These are phyloP conservation scores for Anthracocystis walkeri DNA, from an alignment of 1,284 basidiomycete genomes.

Conservation along the genomic window DNA sequence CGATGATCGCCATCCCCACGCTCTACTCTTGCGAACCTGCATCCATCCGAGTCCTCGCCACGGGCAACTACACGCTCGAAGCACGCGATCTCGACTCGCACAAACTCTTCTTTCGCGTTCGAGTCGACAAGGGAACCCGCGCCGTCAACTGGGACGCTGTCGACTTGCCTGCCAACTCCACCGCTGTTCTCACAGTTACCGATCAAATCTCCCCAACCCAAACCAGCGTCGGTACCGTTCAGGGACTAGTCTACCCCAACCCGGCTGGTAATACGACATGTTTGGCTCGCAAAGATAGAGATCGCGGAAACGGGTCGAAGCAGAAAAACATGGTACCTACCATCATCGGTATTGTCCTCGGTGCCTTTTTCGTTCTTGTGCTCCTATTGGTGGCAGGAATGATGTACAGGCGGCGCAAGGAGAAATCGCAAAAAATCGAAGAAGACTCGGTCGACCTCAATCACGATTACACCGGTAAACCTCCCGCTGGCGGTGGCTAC, in stretches of 20 bases:
- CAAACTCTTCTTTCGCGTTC: conserved; percentile 34
- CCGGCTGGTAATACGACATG: conserved; percentile 29
- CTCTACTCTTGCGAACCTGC: conserved; percentile 43
- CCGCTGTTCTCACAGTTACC: conserved; percentile 23
- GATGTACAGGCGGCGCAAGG: conserved; percentile 38
- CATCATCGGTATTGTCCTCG: conserved; percentile 31
- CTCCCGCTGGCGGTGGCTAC: conserved; percentile 31
- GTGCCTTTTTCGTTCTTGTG: conserved; percentile 26
- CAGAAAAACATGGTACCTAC: conserved; percentile 36
- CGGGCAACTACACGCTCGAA: conserved; percentile 46
- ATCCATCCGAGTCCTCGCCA: conserved; percentile 16
- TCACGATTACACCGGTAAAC: conserved; percentile 5
- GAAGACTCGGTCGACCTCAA: conserved; percentile 23
- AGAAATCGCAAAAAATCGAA: conserved; percentile 21
- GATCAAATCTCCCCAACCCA: conserved; percentile 21
- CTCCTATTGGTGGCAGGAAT: conserved; percentile 24
- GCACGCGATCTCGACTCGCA: conserved; percentile 19
- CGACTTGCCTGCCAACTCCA: conserved; percentile 22
- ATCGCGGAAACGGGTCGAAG: background rate
- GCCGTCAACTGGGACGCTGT: conserved; percentile 33
- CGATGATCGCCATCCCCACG: conserved; percentile 17
- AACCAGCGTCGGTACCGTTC: conserved; percentile 1
- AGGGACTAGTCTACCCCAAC: conserved; percentile 13
- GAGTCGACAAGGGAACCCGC: conserved; percentile 6
- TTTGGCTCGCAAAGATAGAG: conserved; percentile 1